Evolutionary conservation across 2,329 filamentous ascomycete species (phyloP).

Genomic region (Xylaria sp.): DNA sequence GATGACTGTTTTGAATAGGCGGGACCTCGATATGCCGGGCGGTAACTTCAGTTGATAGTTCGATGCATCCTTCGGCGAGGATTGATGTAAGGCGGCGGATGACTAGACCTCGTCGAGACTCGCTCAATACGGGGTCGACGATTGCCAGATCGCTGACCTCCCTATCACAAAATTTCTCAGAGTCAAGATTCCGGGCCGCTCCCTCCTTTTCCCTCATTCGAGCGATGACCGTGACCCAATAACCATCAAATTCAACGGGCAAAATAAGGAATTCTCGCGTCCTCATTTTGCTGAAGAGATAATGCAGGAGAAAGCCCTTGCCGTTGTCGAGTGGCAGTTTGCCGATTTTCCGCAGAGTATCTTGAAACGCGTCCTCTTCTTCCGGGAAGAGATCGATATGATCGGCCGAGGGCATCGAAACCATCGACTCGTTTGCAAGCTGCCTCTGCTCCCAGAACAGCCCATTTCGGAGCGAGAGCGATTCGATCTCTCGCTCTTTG

Average conservation of each 20-base stretch:
- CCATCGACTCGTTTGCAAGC: conserved; percentile 22
- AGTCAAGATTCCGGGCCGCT: background rate
- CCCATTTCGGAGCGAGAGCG: conserved; percentile 37
- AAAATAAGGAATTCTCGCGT: conserved; percentile 41
- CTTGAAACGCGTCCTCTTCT: conserved; percentile 20
- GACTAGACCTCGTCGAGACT: conserved; percentile 27
- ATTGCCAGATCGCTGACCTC: conserved; percentile 39
- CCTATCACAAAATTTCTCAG: conserved; percentile 18
- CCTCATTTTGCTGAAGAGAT: conserved; percentile 42
- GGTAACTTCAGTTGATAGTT: background rate
- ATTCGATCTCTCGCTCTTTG: conserved; percentile 35
- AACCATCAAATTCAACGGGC: conserved; percentile 35
- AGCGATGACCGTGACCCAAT: conserved; percentile 41
- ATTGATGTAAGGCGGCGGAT: conserved; percentile 27
- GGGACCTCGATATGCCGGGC: conserved; percentile 2
- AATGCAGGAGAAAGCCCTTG: conserved; percentile 29
- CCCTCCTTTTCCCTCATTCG: background rate
- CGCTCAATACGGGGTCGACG: conserved; percentile 37
- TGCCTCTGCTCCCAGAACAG: conserved; percentile 47
- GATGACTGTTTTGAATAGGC: background rate
- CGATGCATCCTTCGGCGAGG: conserved; percentile 41
- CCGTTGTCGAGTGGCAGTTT: background rate
- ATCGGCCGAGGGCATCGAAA: conserved; percentile 43
- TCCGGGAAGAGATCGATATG: conserved; percentile 39
- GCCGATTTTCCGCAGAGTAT: conserved; percentile 25